Percentiles rank a stretch among this genome's conserved stretches.
Evolutionary conservation across 768 basidiomycete genomes (phyloP).

Genomic region (Rickenella mellea): DNA sequence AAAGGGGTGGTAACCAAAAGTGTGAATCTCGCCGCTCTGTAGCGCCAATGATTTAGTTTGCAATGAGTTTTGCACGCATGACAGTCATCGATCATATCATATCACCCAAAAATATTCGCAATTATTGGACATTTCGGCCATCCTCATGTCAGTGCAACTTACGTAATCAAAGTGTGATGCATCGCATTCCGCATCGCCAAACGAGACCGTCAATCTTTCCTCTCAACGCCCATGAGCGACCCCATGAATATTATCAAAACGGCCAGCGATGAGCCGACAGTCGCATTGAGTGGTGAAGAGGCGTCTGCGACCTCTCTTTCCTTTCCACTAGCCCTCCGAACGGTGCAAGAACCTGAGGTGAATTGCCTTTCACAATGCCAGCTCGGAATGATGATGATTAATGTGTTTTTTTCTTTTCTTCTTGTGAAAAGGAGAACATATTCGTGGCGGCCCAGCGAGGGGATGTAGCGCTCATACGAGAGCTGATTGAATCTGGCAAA

Average conservation of each 20-base stretch:
- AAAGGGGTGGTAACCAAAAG: too few relatives aligned
- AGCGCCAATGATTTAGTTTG: too few relatives aligned
- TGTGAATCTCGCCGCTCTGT: too few relatives aligned
- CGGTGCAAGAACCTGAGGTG: constrained; percentile 31
- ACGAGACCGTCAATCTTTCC: too few relatives aligned
- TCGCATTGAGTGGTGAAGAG: constrained; percentile 26
- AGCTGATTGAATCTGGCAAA: constrained; percentile 62
- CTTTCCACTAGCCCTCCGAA: constrained; percentile 32
- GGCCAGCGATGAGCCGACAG: constrained; percentile 42
- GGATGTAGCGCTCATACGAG: constrained; percentile 53
- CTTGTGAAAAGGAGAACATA: constrained; percentile 44
- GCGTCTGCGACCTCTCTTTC: constrained; percentile 38
- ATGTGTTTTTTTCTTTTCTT: constrained; percentile 4
- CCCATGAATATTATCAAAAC: constrained; percentile 26
- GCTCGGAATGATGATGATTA: too few relatives aligned
- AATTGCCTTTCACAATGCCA: constrained; percentile 8
- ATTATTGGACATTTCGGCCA: too few relatives aligned
- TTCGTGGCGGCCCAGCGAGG: constrained; percentile 86
- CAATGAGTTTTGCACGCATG: too few relatives aligned
- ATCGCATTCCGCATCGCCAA: too few relatives aligned
- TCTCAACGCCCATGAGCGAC: constrained; percentile 15
- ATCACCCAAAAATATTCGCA: too few relatives aligned
- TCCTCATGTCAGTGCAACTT: too few relatives aligned
- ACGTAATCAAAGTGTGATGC: too few relatives aligned
- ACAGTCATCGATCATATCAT: too few relatives aligned